phyloP scores from a whole-genome alignment of 1,139 yeast species.

The Suhomyces atakaporum region DNA sequence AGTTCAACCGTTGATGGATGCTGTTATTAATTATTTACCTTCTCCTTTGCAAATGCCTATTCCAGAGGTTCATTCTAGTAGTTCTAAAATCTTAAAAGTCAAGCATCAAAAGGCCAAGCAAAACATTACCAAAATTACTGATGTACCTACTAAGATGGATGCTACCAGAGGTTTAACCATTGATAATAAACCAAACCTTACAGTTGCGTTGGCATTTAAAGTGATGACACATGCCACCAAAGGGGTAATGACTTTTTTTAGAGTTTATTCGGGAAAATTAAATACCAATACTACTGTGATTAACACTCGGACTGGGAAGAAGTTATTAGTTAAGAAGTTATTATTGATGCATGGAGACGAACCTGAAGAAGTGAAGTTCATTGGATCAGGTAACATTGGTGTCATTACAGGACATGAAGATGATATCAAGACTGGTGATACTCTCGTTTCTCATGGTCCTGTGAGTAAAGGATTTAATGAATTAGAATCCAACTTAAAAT shows the following conservation, averaged over 20 bases:
- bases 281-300: slow-evolving; percentile 60
- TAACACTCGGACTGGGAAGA: slow-evolving; percentile 71
- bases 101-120: slow-evolving; percentile 19
- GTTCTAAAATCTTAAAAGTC: slow-evolving; percentile 14
- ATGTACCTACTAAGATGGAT: slow-evolving; percentile 41
- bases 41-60: slow-evolving; percentile 67
- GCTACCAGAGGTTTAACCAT: slow-evolving; percentile 51
- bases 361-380: slow-evolving; percentile 65
- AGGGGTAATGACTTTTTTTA: slow-evolving; percentile 81
- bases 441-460: slow-evolving; percentile 61
- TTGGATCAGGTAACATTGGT: slow-evolving; percentile 84
- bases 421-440: slow-evolving; percentile 86
- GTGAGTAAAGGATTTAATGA: slow-evolving; percentile 49
- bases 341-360: slow-evolving; percentile 87
- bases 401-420: slow-evolving; percentile 76
- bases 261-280: slow-evolving; percentile 84
- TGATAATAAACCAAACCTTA: slow-evolving; percentile 55
- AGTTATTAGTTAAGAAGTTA: slow-evolving; percentile 65
- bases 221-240: slow-evolving; percentile 82
- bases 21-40: slow-evolving; percentile 75
- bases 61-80: slow-evolving; percentile 53
- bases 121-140: slow-evolving; percentile 15
- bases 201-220: slow-evolving; percentile 88
- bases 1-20: slow-evolving; percentile 90
- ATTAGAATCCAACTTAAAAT: slow-evolving; percentile 50